Evolutionary conservation across 2,329 filamentous ascomycete genomes (phyloP).

Genomic region (Claviceps arundinis): DNA sequence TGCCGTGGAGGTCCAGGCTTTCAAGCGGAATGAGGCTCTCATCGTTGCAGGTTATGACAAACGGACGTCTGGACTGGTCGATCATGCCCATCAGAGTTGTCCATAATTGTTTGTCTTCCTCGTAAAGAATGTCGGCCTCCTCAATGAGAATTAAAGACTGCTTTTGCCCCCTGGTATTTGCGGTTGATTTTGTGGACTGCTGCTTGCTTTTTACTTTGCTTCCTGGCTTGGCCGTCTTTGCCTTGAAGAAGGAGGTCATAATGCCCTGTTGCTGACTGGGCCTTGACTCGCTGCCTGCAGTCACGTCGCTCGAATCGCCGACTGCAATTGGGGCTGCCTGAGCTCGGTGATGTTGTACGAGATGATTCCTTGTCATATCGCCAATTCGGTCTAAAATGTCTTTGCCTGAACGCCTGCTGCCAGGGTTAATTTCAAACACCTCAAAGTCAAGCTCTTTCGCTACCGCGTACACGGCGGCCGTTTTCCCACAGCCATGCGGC

Average conservation of each 20-base stretch:
- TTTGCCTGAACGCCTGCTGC: conserved; percentile 70
- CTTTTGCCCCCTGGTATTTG: conserved; percentile 48
- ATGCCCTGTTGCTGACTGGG: conserved; percentile 65
- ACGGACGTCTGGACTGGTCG: conserved; percentile 73
- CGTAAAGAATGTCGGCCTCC: conserved; percentile 86
- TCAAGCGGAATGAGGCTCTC: conserved; percentile 68
- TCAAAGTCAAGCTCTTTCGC: conserved; percentile 88
- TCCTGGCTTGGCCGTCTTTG: conserved; percentile 23
- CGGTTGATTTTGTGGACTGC: conserved; percentile 18
- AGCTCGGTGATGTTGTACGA: conserved; percentile 47
- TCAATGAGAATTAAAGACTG: conserved; percentile 91
- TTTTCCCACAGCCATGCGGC: conserved; percentile 83
- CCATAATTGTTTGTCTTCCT: conserved; percentile 96
- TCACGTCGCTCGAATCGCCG: conserved; percentile 13
- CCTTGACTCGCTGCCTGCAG: conserved; percentile 38
- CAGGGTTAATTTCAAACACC: conserved; percentile 85
- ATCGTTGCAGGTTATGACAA: conserved; percentile 91
- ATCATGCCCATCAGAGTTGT: conserved; percentile 65
- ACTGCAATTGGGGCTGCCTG: conserved; percentile 18
- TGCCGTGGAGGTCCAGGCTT: conserved; percentile 66
- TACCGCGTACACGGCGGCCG: conserved; percentile 79
- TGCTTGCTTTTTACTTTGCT: conserved; percentile 14
- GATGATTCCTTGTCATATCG: conserved; percentile 92
- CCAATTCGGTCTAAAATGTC: conserved; percentile 87
- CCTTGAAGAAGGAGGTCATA: conserved; percentile 70